Base-by-base conservation (phyloP, 768 basidiomycete genomes). In the Vararia minispora region DNA sequence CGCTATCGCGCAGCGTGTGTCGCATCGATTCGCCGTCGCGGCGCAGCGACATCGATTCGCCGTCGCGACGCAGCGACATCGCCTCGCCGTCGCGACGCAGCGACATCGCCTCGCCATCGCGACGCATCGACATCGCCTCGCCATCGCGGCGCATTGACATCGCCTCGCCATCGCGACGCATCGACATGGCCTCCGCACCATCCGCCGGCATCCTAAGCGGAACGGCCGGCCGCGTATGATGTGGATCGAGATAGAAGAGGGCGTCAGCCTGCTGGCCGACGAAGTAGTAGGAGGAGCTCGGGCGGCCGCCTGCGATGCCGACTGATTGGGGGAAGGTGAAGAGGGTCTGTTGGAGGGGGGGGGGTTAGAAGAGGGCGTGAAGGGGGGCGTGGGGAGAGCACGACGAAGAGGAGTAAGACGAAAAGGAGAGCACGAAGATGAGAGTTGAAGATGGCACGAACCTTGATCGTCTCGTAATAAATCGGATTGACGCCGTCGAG, bases 231-330 rank as follows among this genome's bases (percentile, higher is more conserved):
- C 89, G 74, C 0, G 87, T 67, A 50, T 91, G 75, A 52, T 85
- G 79, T 2, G 83, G 81, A 58, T 86, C 79, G 25, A 86, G 72
- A 52, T 88, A 84, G 53, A 89, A 80, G 6, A 98, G 69, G 34
- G 77, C 83, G 46, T 91, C 84, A 3, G 79, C 82, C 55, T 99
- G 94, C 0, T 80, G 71, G 12, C 89, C 94, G 33, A 99, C 86
- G 53, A 99, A 99, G 58, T 98, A 99, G 58, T 95, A 98, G 0
- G 91, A 95, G 0, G 88, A 91, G n/a, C 86, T 86, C 0, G 94
- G 95, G 16, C 95, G 73, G 2, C 94, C 94, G 27, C 95, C 94
- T 0, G 94, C 91, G 38, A 99, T 98, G 28, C 94, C 95, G 26
- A 95, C 84, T 2, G 83, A 88, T 61, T 98, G 94, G 0, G 92